A percentile compares a stretch with the other conserved stretches of the same genome.
Evolutionary conservation across 148 eudicot genomes (phyloP).

Genomic region (Silene latifolia): DNA sequence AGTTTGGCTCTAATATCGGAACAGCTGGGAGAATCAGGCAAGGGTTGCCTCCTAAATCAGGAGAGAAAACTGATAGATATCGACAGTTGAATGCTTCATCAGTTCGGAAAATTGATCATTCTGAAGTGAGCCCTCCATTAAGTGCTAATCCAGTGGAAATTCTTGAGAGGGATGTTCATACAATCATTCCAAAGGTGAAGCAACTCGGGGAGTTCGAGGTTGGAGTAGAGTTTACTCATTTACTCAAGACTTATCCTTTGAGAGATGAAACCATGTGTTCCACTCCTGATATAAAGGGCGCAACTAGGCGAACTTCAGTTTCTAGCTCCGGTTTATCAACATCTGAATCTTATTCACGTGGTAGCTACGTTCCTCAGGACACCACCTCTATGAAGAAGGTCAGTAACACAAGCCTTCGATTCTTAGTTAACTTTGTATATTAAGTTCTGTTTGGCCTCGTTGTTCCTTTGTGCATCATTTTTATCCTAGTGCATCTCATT

Average conservation of each 20-base stretch:
- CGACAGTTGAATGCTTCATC: neutral
- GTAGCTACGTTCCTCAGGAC: slow-evolving; percentile 16
- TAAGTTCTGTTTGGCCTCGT: neutral
- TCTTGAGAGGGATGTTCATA: neutral
- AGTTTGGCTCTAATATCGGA: neutral
- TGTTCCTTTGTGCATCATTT: too few species aligned
- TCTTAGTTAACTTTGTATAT: neutral
- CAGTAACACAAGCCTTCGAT: neutral
- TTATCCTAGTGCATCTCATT: neutral
- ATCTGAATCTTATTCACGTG: slow-evolving; percentile 14
- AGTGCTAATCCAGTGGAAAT: neutral
- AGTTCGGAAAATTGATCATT: neutral
- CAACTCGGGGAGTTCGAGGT: slow-evolving; percentile 46
- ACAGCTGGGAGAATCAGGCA: neutral
- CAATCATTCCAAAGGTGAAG: slow-evolving; percentile 35
- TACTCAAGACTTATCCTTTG: slow-evolving; percentile 4
- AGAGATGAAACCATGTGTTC: neutral
- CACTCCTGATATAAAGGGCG: slow-evolving; percentile 8
- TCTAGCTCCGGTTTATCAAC: too few species aligned
- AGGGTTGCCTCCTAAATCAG: slow-evolving; percentile 9
- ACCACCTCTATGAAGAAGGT: slow-evolving; percentile 13
- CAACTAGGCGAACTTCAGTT: slow-evolving; percentile 1
- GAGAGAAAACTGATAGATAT: neutral
- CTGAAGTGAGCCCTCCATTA: neutral
- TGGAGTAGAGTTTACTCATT: slow-evolving; percentile 24